These are phyloP conservation scores for Leucaena leucocephala DNA, from an alignment of 306 rosid genomes.

Conservation along the genomic window DNA sequence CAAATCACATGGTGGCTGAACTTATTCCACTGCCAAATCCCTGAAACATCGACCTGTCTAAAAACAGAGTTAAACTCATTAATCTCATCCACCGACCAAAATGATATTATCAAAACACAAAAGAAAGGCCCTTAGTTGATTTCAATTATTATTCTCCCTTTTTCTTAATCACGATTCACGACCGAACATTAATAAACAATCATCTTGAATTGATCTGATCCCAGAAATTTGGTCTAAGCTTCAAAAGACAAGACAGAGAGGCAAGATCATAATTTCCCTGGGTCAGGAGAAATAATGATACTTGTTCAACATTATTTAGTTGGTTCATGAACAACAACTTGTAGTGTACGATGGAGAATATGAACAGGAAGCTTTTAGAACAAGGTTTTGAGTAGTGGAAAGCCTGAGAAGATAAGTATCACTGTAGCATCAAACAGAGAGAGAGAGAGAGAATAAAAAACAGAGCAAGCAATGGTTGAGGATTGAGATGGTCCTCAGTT, in stretches of 20 bases:
- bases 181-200: neutral
- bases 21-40: neutral
- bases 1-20: neutral
- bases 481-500: slow-evolving; percentile 12
- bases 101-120: neutral
- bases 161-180: neutral
- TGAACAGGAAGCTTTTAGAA: neutral
- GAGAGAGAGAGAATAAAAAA: neutral
- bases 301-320: neutral
- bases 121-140: neutral
- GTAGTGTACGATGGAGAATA: neutral
- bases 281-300: neutral
- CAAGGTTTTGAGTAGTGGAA: neutral
- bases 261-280: neutral
- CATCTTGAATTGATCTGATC: neutral
- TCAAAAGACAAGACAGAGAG: neutral
- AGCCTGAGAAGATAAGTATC: neutral
- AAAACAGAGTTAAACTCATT: neutral
- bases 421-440: neutral
- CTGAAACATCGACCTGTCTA: neutral
- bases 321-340: neutral
- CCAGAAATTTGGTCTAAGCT: neutral
- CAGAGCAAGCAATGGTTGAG: slow-evolving; percentile 28
- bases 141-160: neutral
- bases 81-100: neutral